These are phyloP conservation scores for Paraleonurus japonicus DNA, from an alignment of 257 asterid species.

Conservation along the genomic window DNA sequence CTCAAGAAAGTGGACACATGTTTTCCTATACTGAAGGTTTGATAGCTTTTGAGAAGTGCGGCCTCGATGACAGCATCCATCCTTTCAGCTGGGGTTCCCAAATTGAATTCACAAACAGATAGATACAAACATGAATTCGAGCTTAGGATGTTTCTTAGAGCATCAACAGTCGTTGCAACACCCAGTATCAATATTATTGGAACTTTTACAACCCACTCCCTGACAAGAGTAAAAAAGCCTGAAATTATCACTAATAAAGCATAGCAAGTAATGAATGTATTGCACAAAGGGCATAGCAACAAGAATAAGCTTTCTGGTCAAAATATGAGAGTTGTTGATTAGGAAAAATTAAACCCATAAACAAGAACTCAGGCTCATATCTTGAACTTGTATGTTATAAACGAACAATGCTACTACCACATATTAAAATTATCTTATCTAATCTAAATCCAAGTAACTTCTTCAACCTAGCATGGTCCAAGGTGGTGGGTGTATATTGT, in stretches of 20 bases:
- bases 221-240: slow-evolving; percentile 37
- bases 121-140: slow-evolving; percentile 55
- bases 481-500: not conserved
- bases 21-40: slow-evolving; percentile 68
- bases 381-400: not conserved
- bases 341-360: not conserved
- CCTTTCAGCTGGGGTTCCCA: slow-evolving; percentile 78
- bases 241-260: slow-evolving; percentile 10
- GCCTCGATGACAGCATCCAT: slow-evolving; percentile 82
- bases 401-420: not conserved
- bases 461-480: not conserved
- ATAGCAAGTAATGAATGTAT: not conserved
- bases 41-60: slow-evolving; percentile 55
- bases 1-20: slow-evolving; percentile 65
- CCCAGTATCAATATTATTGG: slow-evolving; percentile 83
- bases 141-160: slow-evolving; percentile 56
- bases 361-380: not conserved
- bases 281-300: not conserved
- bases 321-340: not conserved
- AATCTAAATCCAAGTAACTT: not conserved
- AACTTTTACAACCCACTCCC: slow-evolving; percentile 85
- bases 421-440: not conserved
- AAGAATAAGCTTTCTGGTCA: not conserved
- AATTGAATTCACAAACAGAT: slow-evolving; percentile 54
- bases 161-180: slow-evolving; percentile 77